Conservation (phyloP, 257 asterid genomes). For the Scutellaria minor region DNA sequence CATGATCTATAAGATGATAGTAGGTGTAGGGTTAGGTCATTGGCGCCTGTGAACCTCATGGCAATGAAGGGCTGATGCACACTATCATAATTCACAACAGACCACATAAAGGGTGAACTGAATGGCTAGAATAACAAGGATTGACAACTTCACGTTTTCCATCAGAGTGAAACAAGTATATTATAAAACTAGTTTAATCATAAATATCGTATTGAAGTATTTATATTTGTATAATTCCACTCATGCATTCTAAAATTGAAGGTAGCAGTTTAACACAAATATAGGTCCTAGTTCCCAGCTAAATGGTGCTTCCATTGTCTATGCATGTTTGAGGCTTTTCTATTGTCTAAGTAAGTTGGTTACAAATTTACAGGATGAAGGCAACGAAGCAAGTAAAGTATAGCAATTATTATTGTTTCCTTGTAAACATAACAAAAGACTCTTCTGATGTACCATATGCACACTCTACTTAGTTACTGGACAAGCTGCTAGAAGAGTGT, state of each 20-base stretch:
- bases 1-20: constrained; percentile 3
- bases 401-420: background rate
- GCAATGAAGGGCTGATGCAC: background rate
- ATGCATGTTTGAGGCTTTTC: constrained; percentile 13
- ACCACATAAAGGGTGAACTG: constrained; percentile 1
- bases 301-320: constrained; percentile 6
- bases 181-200: constrained; percentile 2
- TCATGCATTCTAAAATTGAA: background rate
- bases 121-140: background rate
- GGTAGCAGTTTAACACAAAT: background rate
- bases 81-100: background rate
- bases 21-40: background rate
- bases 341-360: constrained; percentile 11
- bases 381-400: background rate
- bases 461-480: background rate
- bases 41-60: constrained; percentile 1
- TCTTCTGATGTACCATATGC: constrained; percentile 3
- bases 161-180: background rate
- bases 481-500: background rate
- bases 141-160: constrained; percentile 13
- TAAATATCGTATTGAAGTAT: background rate
- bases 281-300: background rate
- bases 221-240: background rate
- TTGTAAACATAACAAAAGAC: constrained; percentile 7
- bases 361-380: background rate